phyloP scores from a whole-genome alignment of 2,329 filamentous ascomycete genomes.

The Thielaviopsis euricoi region DNA sequence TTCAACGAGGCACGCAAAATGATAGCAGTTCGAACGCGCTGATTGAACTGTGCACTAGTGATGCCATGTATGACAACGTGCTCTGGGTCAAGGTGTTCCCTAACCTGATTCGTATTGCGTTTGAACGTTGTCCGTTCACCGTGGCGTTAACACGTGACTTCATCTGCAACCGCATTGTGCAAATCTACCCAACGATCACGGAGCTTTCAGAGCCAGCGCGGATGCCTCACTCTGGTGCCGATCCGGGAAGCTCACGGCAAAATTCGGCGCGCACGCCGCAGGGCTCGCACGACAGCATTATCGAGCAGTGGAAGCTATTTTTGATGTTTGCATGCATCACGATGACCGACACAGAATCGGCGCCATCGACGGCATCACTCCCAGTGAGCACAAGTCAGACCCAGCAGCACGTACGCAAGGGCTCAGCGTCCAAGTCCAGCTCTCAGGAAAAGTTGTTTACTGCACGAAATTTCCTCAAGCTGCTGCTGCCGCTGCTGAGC shows the following conservation, averaged over 20 bases:
- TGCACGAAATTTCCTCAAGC: slow-evolving; percentile 76
- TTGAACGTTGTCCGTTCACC: slow-evolving; percentile 79
- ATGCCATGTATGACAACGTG: slow-evolving; percentile 84
- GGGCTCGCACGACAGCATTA: slow-evolving; percentile 67
- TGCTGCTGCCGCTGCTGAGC: slow-evolving; percentile 73
- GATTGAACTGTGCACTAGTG: slow-evolving; percentile 88
- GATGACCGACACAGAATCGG: slow-evolving; percentile 61
- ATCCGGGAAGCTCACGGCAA: slow-evolving; percentile 36
- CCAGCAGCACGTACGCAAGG: slow-evolving; percentile 63
- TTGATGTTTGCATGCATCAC: slow-evolving; percentile 95
- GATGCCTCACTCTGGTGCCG: slow-evolving; percentile 46
- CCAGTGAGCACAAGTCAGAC: slow-evolving; percentile 15
- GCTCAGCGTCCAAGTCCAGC: slow-evolving; percentile 48
- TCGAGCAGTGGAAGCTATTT: slow-evolving; percentile 97
- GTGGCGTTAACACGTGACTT: slow-evolving; percentile 82
- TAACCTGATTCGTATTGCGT: slow-evolving; percentile 79
- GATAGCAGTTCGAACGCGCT: slow-evolving; percentile 71
- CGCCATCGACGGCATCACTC: slow-evolving; percentile 26
- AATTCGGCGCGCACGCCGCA: slow-evolving; percentile 38
- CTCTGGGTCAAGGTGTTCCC: slow-evolving; percentile 98
- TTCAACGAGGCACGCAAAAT: slow-evolving; percentile 79
- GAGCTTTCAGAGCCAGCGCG: slow-evolving; percentile 58
- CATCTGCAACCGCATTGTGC: slow-evolving; percentile 77
- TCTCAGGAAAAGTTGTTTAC: slow-evolving; percentile 67
- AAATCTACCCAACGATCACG: slow-evolving; percentile 79